Base-by-base conservation (phyloP, 805 yeast genomes). In the Kodamaea jinghongensis region DNA sequence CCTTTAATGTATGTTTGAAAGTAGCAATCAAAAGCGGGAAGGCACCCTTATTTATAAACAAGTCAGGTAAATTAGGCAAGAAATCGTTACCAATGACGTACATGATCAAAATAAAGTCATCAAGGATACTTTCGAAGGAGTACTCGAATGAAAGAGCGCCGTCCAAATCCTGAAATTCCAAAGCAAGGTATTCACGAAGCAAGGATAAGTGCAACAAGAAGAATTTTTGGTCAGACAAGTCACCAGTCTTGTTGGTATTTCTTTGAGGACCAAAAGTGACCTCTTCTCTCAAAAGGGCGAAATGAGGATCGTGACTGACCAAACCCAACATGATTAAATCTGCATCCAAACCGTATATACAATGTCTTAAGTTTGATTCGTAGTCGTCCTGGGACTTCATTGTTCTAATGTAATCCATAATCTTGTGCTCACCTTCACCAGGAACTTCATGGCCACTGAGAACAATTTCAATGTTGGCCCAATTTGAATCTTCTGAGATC, bases 401-500 rank as follows among this genome's bases (percentile, higher is more conserved):
- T 30, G 86, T 78, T 55, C 99, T 78, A 42, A 93, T 85, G 58
- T 90, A 93, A 54, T 85, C 89, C 99, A 93, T 93, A 52, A 93
- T 83, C 61, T 93, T 93, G 68, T 93, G 99, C 63, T 93, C 99
- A 58, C 99, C 99, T 73, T 93, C 99, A 46, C 99, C 99, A 1
- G 99, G 99, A 10, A 91, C 98, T 0, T 95, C 82, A 22, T 96
- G 96, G 59, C 91, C 99, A 54, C 95, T 84, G 33, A 93, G 83
- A 16, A 93, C 85, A 4, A 93, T 89, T 61, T 93, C 93, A 34
- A 91, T 65, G 43, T 83, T 75, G 32, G 81, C 81, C 99, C 99
- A 93, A 25, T 95, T 96, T 2, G 96, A 95, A 56, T 93, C 99
- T 7, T 76, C 76, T 27, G 88, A 75, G 27, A 93, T 69, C 59